These are phyloP conservation scores for Verticillium zaregamsianum DNA, from an alignment of 2,329 filamentous ascomycete species.

Conservation along the genomic window DNA sequence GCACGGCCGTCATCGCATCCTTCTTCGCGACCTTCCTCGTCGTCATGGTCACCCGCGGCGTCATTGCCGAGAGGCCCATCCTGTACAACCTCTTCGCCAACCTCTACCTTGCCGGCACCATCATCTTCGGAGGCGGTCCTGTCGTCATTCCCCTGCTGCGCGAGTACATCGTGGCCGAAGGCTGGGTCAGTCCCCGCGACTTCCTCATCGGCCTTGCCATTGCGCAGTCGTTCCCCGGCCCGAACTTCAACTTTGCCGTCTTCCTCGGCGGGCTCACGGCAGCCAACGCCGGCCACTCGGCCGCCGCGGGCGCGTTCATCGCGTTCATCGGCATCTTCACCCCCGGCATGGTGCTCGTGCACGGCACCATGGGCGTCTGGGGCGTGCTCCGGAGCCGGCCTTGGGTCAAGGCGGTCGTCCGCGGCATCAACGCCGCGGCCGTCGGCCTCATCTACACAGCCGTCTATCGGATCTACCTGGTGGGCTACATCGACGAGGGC, in stretches of 20 bases:
- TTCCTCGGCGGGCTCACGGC: slow-evolving; percentile 51
- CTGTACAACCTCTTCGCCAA: slow-evolving; percentile 63
- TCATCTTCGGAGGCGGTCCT: slow-evolving; percentile 61
- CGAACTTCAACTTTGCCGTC: slow-evolving; percentile 45
- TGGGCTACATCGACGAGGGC: slow-evolving; percentile 51
- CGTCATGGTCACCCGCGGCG: slow-evolving; percentile 48
- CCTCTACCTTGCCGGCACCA: slow-evolving; percentile 69
- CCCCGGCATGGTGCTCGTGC: slow-evolving; percentile 43
- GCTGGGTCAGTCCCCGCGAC: slow-evolving; percentile 67
- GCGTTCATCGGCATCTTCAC: slow-evolving; percentile 49
- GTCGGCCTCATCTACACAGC: slow-evolving; percentile 61
- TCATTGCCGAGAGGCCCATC: slow-evolving; percentile 26
- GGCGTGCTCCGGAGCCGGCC: slow-evolving; percentile 37
- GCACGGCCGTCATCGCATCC: slow-evolving; percentile 32
- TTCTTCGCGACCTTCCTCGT: slow-evolving; percentile 55
- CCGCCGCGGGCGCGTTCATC: slow-evolving; percentile 43
- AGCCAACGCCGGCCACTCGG: slow-evolving; percentile 27
- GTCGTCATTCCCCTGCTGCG: slow-evolving; percentile 61
- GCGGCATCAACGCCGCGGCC: slow-evolving; percentile 56
- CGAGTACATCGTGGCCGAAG: slow-evolving; percentile 60
- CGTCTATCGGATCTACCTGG: slow-evolving; percentile 59
- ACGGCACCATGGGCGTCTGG: slow-evolving; percentile 55
- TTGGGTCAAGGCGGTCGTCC: slow-evolving; percentile 43
- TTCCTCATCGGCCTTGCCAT: slow-evolving; percentile 71
- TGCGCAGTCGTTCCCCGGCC: slow-evolving; percentile 61